These are phyloP conservation scores for Tolypocladium paradoxum DNA, from an alignment of 2,329 filamentous ascomycete species.

Conservation along the genomic window DNA sequence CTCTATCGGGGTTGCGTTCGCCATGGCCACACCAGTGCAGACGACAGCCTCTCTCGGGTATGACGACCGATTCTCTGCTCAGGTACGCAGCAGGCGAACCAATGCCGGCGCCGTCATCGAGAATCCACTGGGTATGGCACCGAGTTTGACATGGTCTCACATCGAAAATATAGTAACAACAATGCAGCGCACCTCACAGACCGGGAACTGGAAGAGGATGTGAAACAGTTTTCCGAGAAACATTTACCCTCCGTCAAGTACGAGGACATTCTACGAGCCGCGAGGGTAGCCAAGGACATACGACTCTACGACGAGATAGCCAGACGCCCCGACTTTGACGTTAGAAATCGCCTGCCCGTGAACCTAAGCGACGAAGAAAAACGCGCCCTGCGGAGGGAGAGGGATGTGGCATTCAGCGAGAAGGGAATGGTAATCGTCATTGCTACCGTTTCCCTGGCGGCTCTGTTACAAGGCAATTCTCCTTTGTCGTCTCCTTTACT, in stretches of 20 bases:
- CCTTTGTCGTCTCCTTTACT: neutral
- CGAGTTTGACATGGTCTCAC: neutral
- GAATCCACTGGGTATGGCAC: slow-evolving; percentile 20
- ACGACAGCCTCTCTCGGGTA: neutral
- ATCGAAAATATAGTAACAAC: neutral
- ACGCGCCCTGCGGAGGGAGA: slow-evolving; percentile 23
- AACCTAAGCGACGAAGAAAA: slow-evolving; percentile 24
- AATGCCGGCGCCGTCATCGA: slow-evolving; percentile 25
- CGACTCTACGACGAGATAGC: slow-evolving; percentile 27
- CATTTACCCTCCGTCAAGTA: slow-evolving; percentile 19
- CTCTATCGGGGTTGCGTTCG: neutral
- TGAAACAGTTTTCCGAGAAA: slow-evolving; percentile 17
- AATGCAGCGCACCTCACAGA: slow-evolving; percentile 24
- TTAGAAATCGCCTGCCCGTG: slow-evolving; percentile 16
- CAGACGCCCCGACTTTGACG: slow-evolving; percentile 9
- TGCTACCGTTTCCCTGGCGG: slow-evolving; percentile 30
- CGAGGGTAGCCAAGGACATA: slow-evolving; percentile 29
- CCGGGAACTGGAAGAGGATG: slow-evolving; percentile 24
- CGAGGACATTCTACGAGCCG: slow-evolving; percentile 23
- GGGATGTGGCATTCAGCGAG: slow-evolving; percentile 27
- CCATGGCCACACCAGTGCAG: neutral
- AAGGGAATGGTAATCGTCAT: slow-evolving; percentile 28
- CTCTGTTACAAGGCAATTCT: slow-evolving; percentile 24
- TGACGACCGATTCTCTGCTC: slow-evolving; percentile 9
- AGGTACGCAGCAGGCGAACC: slow-evolving; percentile 15